Evolutionary conservation across 352 stramenopile species (phyloP).

Genomic region (Thalassiosira mediterranea): DNA sequence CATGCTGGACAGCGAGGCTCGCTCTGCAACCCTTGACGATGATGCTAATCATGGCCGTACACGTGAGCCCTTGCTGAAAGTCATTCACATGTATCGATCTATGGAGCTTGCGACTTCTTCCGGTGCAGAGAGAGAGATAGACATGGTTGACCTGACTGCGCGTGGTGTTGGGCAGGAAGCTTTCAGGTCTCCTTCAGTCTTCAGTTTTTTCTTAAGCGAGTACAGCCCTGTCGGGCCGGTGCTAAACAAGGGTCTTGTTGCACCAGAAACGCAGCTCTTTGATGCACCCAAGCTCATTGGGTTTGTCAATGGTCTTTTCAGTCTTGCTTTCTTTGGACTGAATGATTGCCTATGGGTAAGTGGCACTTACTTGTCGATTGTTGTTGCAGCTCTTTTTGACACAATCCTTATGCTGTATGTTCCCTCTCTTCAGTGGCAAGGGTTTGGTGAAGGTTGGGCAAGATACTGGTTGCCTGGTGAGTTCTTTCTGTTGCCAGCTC

Average conservation of each 20-base stretch:
- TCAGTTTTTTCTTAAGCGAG: constrained; percentile 73
- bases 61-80: constrained; percentile 64
- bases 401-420: constrained; percentile 4
- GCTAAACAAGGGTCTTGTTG: constrained; percentile 39
- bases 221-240: constrained; percentile 57
- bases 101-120: constrained; percentile 37
- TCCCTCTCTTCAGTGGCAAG: constrained; percentile 15
- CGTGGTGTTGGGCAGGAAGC: constrained; percentile 51
- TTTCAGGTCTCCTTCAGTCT: constrained; percentile 56
- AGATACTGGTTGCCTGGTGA: constrained; percentile 29
- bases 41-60: constrained; percentile 57
- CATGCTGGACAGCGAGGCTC: constrained; percentile 65
- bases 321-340: constrained; percentile 52
- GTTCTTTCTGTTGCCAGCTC: too few relatives aligned
- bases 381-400: too few relatives aligned
- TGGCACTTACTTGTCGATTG: too few relatives aligned
- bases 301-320: constrained; percentile 62
- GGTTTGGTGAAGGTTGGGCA: constrained; percentile 28
- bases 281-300: constrained; percentile 50
- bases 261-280: constrained; percentile 66
- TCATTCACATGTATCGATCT: constrained; percentile 52
- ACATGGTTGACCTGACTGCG: constrained; percentile 16
- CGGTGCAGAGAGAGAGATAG: constrained; percentile 5
- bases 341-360: constrained; percentile 52
- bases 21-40: constrained; percentile 51